Conservation (phyloP, 176 grass and related monocot genomes). For the Neostapfia colusana region DNA sequence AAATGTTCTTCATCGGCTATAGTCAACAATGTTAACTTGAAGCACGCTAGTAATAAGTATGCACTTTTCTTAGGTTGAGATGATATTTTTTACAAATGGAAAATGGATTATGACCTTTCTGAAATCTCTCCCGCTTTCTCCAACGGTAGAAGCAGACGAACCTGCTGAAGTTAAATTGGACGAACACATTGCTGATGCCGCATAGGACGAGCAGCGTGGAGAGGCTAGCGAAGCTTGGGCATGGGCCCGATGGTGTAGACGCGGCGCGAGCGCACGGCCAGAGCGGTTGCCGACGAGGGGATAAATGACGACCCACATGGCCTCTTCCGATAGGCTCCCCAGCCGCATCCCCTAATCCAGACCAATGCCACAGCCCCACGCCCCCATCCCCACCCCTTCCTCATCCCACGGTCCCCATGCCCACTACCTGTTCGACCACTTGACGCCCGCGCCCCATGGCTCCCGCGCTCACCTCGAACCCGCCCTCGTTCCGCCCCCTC, state of each 20-base stretch:
- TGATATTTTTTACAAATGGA: too few species aligned
- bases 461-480: conserved; percentile 79
- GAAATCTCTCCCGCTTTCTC: too few species aligned
- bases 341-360: conserved; percentile 41
- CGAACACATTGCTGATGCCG: not conserved
- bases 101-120: too few species aligned
- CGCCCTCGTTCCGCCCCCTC: conserved; percentile 63
- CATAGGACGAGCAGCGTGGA: not conserved
- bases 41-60: too few species aligned
- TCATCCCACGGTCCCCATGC: conserved; percentile 56
- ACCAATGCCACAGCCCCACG: conserved; percentile 6
- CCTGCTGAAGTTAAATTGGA: too few species aligned
- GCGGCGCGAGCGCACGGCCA: conserved; percentile 27
- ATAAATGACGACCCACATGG: conserved; percentile 48
- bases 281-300: conserved; percentile 8
- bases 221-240: not conserved
- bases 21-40: too few species aligned
- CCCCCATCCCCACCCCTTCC: conserved; percentile 36
- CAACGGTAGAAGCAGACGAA: too few species aligned
- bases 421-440: conserved; percentile 45
- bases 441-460: conserved; percentile 55
- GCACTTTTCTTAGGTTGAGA: too few species aligned
- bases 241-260: conserved; percentile 31
- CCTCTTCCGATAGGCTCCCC: conserved; percentile 44
- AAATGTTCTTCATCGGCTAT: too few species aligned